These are phyloP conservation scores for Tritrichomonas musculus DNA, from an alignment of 208 protist species.

Conservation along the genomic window DNA sequence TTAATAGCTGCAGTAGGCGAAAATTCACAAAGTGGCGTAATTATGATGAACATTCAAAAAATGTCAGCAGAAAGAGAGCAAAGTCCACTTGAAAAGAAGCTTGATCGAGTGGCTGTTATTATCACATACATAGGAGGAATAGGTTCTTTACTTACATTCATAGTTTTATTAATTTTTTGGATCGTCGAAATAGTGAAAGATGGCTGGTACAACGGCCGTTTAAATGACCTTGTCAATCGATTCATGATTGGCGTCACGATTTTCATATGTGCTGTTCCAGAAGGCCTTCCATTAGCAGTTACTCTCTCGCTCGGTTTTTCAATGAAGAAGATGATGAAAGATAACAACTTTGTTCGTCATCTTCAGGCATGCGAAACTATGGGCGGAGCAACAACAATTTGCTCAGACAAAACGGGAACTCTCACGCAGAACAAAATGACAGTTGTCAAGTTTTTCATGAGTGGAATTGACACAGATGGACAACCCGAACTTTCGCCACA, in stretches of 20 bases:
- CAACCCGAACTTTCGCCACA: not conserved
- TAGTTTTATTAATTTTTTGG: conserved; percentile 22
- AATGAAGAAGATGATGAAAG: conserved; percentile 36
- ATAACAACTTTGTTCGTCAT: too few relatives aligned
- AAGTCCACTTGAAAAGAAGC: conserved; percentile 33
- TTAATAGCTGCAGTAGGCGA: not conserved
- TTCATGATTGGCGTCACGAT: conserved; percentile 55
- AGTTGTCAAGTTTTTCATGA: conserved; percentile 31
- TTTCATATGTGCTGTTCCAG: too few relatives aligned
- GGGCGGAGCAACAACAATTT: conserved; percentile 85
- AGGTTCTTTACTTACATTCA: conserved; percentile 34
- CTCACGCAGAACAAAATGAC: conserved; percentile 42
- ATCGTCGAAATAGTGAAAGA: not conserved
- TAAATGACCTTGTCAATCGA: conserved; percentile 37
- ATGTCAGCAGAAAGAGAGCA: not conserved
- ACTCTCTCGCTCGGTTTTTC: conserved; percentile 78
- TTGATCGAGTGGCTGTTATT: conserved; percentile 19
- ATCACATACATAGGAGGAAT: conserved; percentile 28
- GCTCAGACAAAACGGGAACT: too few relatives aligned
- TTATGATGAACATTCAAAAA: not conserved
- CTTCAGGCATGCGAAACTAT: conserved; percentile 57
- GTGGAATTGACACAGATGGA: not conserved
- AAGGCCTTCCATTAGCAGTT: conserved; percentile 89
- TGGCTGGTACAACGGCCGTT: not conserved
- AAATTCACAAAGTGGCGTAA: not conserved